These are phyloP conservation scores for Colletotrichum ledebouriae DNA, from an alignment of 2,329 filamentous ascomycete genomes.

Conservation along the genomic window DNA sequence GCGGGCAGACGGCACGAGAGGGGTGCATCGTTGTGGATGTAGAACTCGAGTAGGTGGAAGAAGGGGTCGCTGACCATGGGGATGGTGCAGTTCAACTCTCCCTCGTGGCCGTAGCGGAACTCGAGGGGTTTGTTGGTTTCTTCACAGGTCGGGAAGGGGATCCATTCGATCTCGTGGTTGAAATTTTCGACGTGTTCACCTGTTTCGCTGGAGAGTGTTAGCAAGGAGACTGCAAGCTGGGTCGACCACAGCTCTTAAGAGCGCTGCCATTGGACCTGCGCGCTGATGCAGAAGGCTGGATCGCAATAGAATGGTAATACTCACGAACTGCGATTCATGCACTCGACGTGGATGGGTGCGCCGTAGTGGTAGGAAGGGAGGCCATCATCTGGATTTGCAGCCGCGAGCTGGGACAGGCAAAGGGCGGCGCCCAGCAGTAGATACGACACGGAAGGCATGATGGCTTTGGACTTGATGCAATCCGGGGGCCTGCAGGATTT, in stretches of 20 bases:
- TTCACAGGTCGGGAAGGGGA: constrained; percentile 90
- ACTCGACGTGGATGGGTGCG: constrained; percentile 77
- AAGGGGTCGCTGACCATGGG: constrained; percentile 81
- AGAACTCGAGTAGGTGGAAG: constrained; percentile 95
- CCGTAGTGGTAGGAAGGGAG: constrained; percentile 76
- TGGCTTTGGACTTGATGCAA: constrained; percentile 1
- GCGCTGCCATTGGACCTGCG: background rate
- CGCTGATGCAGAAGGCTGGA: background rate
- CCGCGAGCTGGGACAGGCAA: constrained; percentile 43
- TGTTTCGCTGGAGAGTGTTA: constrained; percentile 72
- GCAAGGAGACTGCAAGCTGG: background rate
- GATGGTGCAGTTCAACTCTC: constrained; percentile 87
- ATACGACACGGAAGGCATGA: constrained; percentile 14
- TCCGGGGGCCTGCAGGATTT: constrained; percentile 7
- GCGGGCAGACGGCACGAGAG: constrained; percentile 91
- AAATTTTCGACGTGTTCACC: constrained; percentile 90
- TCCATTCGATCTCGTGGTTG: constrained; percentile 88
- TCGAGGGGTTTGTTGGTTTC: constrained; percentile 87
- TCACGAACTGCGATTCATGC: constrained; percentile 80
- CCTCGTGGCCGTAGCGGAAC: constrained; percentile 86
- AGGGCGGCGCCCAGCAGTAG: constrained; percentile 33
- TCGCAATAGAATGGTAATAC: constrained; percentile 49
- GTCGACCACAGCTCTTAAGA: background rate
- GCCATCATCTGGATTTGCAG: constrained; percentile 54
- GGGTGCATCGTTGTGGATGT: constrained; percentile 96